phyloP scores from a whole-genome alignment of 2,329 filamentous ascomycete genomes.

The Alternaria alternata region DNA sequence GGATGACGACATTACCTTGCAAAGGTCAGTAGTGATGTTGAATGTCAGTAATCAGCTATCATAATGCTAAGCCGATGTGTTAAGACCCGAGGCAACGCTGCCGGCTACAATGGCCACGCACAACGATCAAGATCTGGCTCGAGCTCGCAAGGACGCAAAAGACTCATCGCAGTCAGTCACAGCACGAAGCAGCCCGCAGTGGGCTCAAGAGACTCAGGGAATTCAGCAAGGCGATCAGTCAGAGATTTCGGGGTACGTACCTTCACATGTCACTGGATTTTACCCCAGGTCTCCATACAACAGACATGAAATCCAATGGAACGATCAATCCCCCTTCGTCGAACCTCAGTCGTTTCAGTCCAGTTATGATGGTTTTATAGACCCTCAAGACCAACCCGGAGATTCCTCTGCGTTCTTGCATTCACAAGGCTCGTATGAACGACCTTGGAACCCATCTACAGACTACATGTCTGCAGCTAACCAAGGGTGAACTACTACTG shows the following conservation, averaged over 20 bases:
- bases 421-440: neutral
- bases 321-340: neutral
- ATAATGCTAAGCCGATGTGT: neutral
- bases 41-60: neutral
- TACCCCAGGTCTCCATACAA: neutral
- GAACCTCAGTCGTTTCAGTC: neutral
- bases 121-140: neutral
- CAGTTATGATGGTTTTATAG: neutral
- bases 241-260: slow-evolving; percentile 6
- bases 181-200: neutral
- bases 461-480: neutral
- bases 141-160: neutral
- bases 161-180: neutral
- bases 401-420: neutral
- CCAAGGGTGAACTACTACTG: neutral
- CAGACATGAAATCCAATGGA: neutral
- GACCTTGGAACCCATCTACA: neutral
- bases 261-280: neutral
- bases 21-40: slow-evolving; percentile 4
- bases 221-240: neutral
- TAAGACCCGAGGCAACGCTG: neutral
- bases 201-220: neutral
- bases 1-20: neutral
- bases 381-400: neutral
- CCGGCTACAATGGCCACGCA: neutral